A percentile compares a stretch with the other conserved stretches of the same genome.
Evolutionary conservation across 1,284 basidiomycete genomes (phyloP).

Genomic region (Tylopilus orsonianus): DNA sequence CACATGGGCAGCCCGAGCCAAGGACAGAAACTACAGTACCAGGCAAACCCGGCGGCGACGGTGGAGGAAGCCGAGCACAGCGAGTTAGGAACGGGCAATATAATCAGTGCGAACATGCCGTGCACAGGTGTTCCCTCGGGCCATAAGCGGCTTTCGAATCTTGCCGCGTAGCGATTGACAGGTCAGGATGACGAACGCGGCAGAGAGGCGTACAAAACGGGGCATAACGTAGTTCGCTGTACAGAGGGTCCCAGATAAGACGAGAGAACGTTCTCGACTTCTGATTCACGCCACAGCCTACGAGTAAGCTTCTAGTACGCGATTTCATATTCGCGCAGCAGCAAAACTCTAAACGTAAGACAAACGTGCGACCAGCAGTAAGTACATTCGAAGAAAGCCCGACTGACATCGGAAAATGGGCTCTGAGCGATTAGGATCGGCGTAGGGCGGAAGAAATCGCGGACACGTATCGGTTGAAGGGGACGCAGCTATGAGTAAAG

Average conservation of each 20-base stretch:
- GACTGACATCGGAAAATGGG: background rate
- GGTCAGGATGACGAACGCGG: constrained; percentile 4
- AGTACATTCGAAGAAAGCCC: background rate
- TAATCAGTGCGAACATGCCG: background rate
- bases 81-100: constrained; percentile 3
- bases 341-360: background rate
- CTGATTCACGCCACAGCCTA: background rate
- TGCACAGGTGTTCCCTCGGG: constrained; percentile 8
- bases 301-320: background rate
- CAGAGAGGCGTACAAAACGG: background rate
- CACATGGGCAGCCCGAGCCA: constrained; percentile 7
- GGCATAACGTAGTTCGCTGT: background rate
- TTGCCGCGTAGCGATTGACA: constrained; percentile 10
- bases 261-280: background rate
- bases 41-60: constrained; percentile 1
- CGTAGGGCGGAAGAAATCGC: constrained; percentile 1
- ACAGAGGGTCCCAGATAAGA: background rate
- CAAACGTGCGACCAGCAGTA: constrained; percentile 4
- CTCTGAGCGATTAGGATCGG: background rate
- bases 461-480: constrained; percentile 8
- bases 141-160: constrained; percentile 6
- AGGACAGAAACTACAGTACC: constrained; percentile 3
- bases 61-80: background rate
- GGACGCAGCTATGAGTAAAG: background rate
- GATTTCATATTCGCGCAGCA: constrained; percentile 3